Percentiles rank a stretch among this genome's conserved stretches.
Conservation (phyloP, 1,284 basidiomycete genomes). For the Sphagnurus paluster region DNA sequence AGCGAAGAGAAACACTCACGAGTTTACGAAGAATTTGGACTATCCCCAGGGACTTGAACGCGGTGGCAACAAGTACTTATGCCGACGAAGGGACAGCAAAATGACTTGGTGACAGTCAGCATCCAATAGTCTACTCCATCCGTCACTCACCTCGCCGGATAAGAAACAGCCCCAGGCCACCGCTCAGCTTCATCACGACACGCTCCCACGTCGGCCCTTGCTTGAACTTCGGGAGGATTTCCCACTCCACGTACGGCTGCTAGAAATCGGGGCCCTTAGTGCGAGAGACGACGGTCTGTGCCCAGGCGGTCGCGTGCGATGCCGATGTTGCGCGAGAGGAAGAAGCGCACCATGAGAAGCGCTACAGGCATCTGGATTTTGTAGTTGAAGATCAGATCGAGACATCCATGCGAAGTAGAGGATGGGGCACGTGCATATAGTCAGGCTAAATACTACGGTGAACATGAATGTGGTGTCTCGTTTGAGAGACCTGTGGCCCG, state of each 20-base stretch:
- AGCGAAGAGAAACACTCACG: constrained; percentile 34
- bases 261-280: constrained; percentile 83
- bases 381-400: not conserved
- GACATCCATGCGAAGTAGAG: not conserved
- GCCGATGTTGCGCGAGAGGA: constrained; percentile 76
- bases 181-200: constrained; percentile 42
- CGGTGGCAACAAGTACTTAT: constrained; percentile 63
- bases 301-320: constrained; percentile 75
- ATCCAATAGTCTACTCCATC: too few relatives aligned
- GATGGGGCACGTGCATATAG: constrained; percentile 54
- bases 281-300: constrained; percentile 77
- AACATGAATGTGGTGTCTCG: constrained; percentile 65
- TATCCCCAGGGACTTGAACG: constrained; percentile 68
- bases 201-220: constrained; percentile 30
- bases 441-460: constrained; percentile 60
- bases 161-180: constrained; percentile 50
- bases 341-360: constrained; percentile 75
- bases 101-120: constrained; percentile 45
- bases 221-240: constrained; percentile 54
- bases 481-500: constrained; percentile 64
- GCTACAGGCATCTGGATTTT: constrained; percentile 68
- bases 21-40: constrained; percentile 71
- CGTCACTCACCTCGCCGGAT: constrained; percentile 41
- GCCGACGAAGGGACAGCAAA: constrained; percentile 69
- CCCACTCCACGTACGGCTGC: constrained; percentile 86